phyloP scores from a whole-genome alignment of 148 eudicot genomes.

The Talinum fruticosum region DNA sequence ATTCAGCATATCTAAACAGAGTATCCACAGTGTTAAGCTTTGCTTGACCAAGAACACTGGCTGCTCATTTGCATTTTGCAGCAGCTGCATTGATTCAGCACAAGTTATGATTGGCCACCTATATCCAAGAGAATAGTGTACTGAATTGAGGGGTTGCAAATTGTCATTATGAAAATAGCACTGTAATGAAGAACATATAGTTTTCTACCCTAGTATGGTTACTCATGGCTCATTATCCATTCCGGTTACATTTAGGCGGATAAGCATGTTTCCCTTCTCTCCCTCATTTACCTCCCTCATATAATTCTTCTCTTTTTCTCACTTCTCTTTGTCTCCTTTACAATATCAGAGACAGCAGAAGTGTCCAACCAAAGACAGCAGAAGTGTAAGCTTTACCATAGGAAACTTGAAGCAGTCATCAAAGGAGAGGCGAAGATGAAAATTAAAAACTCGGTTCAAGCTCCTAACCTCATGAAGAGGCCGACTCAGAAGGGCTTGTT shows the following conservation, averaged over 20 bases:
- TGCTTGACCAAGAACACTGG: not conserved
- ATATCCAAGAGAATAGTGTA: not conserved
- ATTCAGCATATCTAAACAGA: not conserved
- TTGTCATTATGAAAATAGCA: not conserved
- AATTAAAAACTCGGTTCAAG: not conserved
- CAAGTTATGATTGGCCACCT: conserved; percentile 4
- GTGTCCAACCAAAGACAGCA: not conserved
- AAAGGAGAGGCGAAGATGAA: not conserved
- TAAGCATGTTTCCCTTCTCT: not conserved
- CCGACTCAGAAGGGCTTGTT: conserved; percentile 51
- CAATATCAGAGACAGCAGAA: not conserved
- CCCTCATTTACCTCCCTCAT: not conserved
- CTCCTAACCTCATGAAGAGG: conserved; percentile 49
- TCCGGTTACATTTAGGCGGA: not conserved
- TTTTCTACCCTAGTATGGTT: not conserved
- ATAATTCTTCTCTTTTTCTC: not conserved
- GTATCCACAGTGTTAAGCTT: not conserved
- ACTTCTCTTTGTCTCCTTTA: not conserved
- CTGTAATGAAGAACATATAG: not conserved
- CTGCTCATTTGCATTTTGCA: not conserved
- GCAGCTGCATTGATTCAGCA: not conserved
- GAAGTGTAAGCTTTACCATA: not conserved
- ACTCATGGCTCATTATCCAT: not conserved
- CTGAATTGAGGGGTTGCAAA: not conserved
- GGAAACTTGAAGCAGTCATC: not conserved